These are phyloP conservation scores for Lepiota subincarnata DNA, from an alignment of 768 basidiomycete genomes.

Conservation along the genomic window DNA sequence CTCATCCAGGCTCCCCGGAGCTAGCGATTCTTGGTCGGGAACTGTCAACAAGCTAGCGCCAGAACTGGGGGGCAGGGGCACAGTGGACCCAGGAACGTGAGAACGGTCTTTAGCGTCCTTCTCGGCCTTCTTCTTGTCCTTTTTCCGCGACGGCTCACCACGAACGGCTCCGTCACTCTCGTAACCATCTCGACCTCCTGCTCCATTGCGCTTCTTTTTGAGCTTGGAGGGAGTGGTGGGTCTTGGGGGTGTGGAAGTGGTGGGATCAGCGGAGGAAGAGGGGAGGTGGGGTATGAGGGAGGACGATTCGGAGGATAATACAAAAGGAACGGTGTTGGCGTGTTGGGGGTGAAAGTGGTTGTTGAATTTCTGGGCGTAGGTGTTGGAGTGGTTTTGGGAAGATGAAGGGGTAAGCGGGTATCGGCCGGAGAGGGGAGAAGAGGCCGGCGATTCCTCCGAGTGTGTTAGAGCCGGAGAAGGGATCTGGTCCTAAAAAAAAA, in stretches of 20 bases:
- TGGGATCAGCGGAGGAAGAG: neutral
- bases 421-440: conserved; percentile 6
- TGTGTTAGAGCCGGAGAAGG: conserved; percentile 4
- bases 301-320: conserved; percentile 11
- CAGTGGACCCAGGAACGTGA: neutral
- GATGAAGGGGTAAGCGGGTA: conserved; percentile 11
- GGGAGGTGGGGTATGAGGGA: conserved; percentile 19
- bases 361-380: neutral
- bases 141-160: conserved; percentile 35
- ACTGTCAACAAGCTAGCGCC: conserved; percentile 4
- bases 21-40: neutral
- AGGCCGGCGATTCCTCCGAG: conserved; percentile 2
- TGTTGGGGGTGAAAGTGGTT: neutral
- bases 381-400: conserved; percentile 7
- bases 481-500: conserved; percentile 6
- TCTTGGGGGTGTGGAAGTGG: conserved; percentile 14
- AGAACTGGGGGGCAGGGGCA: neutral
- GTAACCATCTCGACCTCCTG: conserved; percentile 40
- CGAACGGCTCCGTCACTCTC: conserved; percentile 52
- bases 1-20: conserved; percentile 19
- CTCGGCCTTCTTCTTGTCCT: conserved; percentile 17
- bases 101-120: conserved; percentile 11
- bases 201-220: conserved; percentile 34
- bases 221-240: conserved; percentile 32
- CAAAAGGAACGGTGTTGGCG: neutral